phyloP scores from a whole-genome alignment of 2,329 filamentous ascomycete genomes.

The Colletotrichum liaoningense region DNA sequence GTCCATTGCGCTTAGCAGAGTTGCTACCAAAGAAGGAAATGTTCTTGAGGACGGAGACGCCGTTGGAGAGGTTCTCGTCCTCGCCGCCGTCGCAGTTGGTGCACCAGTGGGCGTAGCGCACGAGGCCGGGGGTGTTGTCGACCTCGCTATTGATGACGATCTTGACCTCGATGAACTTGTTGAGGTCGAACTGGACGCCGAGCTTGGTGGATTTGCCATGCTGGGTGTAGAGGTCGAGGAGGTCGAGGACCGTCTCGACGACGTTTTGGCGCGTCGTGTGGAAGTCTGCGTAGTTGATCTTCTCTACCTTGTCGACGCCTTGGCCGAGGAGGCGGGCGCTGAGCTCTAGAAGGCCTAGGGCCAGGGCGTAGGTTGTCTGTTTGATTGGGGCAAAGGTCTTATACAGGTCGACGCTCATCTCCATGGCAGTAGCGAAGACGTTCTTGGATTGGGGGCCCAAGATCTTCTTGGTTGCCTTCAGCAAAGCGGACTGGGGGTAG shows the following conservation, averaged over 20 bases:
- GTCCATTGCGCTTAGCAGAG: constrained; percentile 54
- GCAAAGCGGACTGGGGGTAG: constrained; percentile 85
- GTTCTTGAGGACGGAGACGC: constrained; percentile 53
- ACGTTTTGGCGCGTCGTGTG: constrained; percentile 60
- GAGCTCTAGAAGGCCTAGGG: constrained; percentile 84
- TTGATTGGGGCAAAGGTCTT: constrained; percentile 94
- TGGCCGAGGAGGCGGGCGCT: constrained; percentile 75
- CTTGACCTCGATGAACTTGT: constrained; percentile 86
- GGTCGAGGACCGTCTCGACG: constrained; percentile 86
- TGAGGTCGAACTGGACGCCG: constrained; percentile 77
- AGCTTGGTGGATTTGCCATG: constrained; percentile 80
- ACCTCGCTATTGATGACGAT: constrained; percentile 88
- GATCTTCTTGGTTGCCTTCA: constrained; percentile 79
- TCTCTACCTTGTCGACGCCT: constrained; percentile 60
- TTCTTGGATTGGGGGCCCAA: constrained; percentile 59
- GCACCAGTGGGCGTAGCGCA: constrained; percentile 73
- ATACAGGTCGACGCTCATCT: constrained; percentile 89
- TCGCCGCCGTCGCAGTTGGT: constrained; percentile 59
- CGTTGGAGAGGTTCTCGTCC: constrained; percentile 46
- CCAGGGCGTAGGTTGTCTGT: constrained; percentile 87
- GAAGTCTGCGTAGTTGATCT: constrained; percentile 61
- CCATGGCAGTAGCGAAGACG: constrained; percentile 78
- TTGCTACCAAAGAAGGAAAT: constrained; percentile 50
- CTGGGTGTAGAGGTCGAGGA: constrained; percentile 93
- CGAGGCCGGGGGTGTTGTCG: constrained; percentile 67